A percentile compares a stretch with the other conserved stretches of the same genome.
Conservation (phyloP, 805 yeast genomes). For the Dipodascus geniculatus region DNA sequence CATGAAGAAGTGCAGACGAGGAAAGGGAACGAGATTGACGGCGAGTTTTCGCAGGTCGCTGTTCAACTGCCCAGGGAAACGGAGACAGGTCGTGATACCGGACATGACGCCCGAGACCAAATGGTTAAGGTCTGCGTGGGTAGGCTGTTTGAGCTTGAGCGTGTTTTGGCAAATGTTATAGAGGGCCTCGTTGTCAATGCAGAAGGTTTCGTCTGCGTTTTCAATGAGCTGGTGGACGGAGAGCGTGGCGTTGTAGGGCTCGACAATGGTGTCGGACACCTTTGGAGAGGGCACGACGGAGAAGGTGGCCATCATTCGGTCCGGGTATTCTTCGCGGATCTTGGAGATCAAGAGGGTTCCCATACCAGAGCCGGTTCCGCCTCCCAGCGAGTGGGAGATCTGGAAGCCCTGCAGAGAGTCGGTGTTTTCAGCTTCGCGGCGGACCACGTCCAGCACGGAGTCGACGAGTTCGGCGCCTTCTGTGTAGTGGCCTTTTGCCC, state of each 20-base stretch:
- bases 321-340: slow-evolving; percentile 88
- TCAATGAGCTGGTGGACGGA: slow-evolving; percentile 90
- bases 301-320: slow-evolving; percentile 93
- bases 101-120: slow-evolving; percentile 88
- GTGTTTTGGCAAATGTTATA: slow-evolving; percentile 84
- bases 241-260: slow-evolving; percentile 88
- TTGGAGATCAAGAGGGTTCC: slow-evolving; percentile 81
- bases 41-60: slow-evolving; percentile 89
- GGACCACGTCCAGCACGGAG: slow-evolving; percentile 78
- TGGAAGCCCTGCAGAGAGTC: slow-evolving; percentile 95
- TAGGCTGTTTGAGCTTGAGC: slow-evolving; percentile 67
- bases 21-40: slow-evolving; percentile 91
- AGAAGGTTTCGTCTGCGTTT: slow-evolving; percentile 85
- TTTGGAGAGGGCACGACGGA: slow-evolving; percentile 93
- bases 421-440: slow-evolving; percentile 91
- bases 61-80: slow-evolving; percentile 93
- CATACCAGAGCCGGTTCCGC: slow-evolving; percentile 98
- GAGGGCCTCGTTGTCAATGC: slow-evolving; percentile 91
- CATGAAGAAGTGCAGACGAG: slow-evolving; percentile 92
- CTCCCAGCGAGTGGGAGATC: slow-evolving; percentile 70
- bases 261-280: slow-evolving; percentile 87
- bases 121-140: slow-evolving; percentile 68
- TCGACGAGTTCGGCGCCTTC: slow-evolving; percentile 95
- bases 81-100: slow-evolving; percentile 87
- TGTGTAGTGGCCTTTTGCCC: slow-evolving; percentile 97